phyloP scores from a whole-genome alignment of 148 eudicot genomes.

The Fagopyrum tataricum region DNA sequence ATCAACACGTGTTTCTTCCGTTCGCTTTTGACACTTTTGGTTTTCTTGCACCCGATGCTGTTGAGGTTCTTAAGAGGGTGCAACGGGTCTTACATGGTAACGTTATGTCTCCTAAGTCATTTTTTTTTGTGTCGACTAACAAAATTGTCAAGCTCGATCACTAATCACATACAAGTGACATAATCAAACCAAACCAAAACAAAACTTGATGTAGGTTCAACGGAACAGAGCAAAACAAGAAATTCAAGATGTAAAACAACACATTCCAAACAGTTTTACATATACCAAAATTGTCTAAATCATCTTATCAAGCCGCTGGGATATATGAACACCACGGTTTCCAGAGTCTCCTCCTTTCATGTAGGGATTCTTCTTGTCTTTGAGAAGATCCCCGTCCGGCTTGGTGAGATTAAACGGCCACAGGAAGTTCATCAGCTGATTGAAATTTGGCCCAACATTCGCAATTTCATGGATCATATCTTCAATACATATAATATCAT shows the following conservation, averaged over 20 bases:
- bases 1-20: no score
- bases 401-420: conserved; percentile 57
- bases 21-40: no score
- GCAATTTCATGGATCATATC: conserved; percentile 69
- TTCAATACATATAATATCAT: conserved; percentile 61
- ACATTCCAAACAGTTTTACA: conserved; percentile 5
- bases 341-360: conserved; percentile 78
- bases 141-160: no score
- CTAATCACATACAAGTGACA: no score
- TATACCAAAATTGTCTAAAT: conserved; percentile 25
- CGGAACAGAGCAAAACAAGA: no score
- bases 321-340: conserved; percentile 54
- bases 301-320: conserved; percentile 52
- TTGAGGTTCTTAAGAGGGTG: no score
- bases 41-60: no score
- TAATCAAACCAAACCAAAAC: no score
- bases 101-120: no score
- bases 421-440: conserved; percentile 42
- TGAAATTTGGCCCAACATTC: conserved; percentile 63
- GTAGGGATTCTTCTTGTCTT: conserved; percentile 50
- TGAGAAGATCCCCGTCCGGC: conserved; percentile 56
- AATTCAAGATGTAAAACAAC: not conserved
- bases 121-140: no score
- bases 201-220: no score
- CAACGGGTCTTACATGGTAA: no score